Evolutionary conservation across 805 yeast species (phyloP), one percentile per base, ranked within the genome.

Genomic region (Diddensiella transvaalensis): DNA sequence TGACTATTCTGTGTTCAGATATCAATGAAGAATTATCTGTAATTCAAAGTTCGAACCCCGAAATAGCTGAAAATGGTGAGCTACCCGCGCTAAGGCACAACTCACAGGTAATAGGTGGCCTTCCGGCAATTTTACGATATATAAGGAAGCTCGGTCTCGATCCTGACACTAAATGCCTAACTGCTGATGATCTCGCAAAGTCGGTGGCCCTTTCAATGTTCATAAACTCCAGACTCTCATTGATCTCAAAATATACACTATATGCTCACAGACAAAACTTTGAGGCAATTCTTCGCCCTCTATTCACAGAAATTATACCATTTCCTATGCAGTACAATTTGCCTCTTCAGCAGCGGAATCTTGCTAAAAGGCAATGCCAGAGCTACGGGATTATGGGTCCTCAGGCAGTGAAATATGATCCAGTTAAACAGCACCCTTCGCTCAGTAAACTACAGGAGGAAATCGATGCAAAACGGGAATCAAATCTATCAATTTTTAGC

Each of bases 261-360:
- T 66, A 57, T 38, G 46, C 59, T 18, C 39, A 57, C 24, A 43
- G 50, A 15, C 54, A 52, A 23, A 66, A 63, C 58, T 66, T 59
- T 51, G 67, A 61, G 45, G 37, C 49, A 26, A 50, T 61, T 6
- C 61, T 61, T 5, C 50, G 69, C 4, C 67, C 68, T 18, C 54
- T 59, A n/a, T 57, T 65, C 41, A 53, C 66, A 26, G 43, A 42
- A 11, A 36, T 58, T 22, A 53, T 65, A 13, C 64, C 67, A 17
- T 66, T 66, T 47, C 70, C 70, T 4, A 63, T 66, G 69, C 70
- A 66, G 53, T 66, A 66, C 52, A 64, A 58, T 40, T 57, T 57
- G 18, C 60, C 68, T 2, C 39, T 64, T 15, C 24, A 56, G 22
- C 56, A 61, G 29, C 54, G 61, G 26, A 46, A 51, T 6, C 48